Base-by-base conservation (phyloP, 495 filamentous ascomycete genomes). In the Penicillium paxilli region DNA sequence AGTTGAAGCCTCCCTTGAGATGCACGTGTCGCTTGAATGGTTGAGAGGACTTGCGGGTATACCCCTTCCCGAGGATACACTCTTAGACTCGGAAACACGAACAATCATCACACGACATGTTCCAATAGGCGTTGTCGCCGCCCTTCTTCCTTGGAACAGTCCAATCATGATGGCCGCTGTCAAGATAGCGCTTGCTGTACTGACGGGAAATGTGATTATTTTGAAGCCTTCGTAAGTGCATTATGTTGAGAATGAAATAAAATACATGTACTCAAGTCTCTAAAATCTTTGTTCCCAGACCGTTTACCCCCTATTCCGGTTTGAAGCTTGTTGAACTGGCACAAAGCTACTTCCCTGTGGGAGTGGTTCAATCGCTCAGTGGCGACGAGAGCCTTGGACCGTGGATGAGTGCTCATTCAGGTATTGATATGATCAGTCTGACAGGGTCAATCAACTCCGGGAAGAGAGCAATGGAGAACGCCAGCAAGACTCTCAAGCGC, bases 231-330 rank as follows among this genome's bases (percentile, higher is more conserved):
- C 47, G 25, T 28, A 28, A 5, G 4, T 28, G 4, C 10, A n/a
- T n/a, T n/a, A n/a, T n/a, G n/a, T n/a, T n/a, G n/a, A n/a, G n/a
- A n/a, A n/a, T n/a, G n/a, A n/a, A n/a, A n/a, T n/a, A n/a, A n/a
- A n/a, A n/a, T n/a, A n/a, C n/a, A n/a, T n/a, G n/a, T n/a, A n/a
- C n/a, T n/a, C n/a, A n/a, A n/a, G n/a, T n/a, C n/a, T n/a, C n/a
- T n/a, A n/a, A n/a, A n/a, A n/a, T n/a, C n/a, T n/a, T n/a, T n/a
- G n/a, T n/a, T n/a, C 25, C 5, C 44, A 47, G 45, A 0, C 80
- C 81, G 1, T 83, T 81, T 70, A 85, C 84, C 0, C 84, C 84
- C 0, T 86, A 87, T 74, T 74, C 77, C 38, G 77, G 76, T 47
- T 73, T 86, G 49, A 85, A 84, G 56, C 71, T 81, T 53, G 74